Percentiles rank a stretch among this genome's conserved stretches.
phyloP scores from a whole-genome alignment of 257 asterid genomes.

The Sherardia arvensis region DNA sequence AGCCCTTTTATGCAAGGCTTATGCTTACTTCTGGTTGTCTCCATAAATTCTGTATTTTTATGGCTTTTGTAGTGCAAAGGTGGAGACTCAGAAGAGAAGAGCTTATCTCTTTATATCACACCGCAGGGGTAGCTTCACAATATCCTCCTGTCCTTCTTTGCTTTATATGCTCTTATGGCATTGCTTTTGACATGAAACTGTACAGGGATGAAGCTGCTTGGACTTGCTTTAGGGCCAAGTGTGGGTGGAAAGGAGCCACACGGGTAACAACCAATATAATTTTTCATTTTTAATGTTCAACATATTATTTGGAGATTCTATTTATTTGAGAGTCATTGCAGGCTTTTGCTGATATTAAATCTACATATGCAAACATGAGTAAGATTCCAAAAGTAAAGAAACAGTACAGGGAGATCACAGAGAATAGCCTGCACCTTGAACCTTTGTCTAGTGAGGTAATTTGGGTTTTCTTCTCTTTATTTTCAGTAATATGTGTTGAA shows the following conservation, averaged over 20 bases:
- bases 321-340: constrained; percentile 23
- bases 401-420: constrained; percentile 37
- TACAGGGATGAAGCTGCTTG: constrained; percentile 62
- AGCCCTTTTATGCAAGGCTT: background rate
- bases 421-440: constrained; percentile 49
- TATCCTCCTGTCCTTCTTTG: constrained; percentile 1
- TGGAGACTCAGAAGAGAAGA: constrained; percentile 56
- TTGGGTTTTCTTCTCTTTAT: background rate
- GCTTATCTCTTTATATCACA: constrained; percentile 56
- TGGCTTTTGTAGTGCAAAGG: constrained; percentile 61
- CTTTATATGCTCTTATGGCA: background rate
- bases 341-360: constrained; percentile 52
- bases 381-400: constrained; percentile 30
- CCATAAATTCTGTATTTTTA: constrained; percentile 13
- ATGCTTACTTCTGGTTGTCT: background rate
- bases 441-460: constrained; percentile 59
- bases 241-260: constrained; percentile 81
- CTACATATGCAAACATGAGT: constrained; percentile 39
- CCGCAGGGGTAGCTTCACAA: constrained; percentile 50
- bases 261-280: constrained; percentile 28
- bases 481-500: background rate
- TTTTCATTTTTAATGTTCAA: background rate
- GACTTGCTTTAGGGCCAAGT: constrained; percentile 81
- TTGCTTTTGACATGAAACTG: constrained; percentile 20
- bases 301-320: background rate